Conservation (phyloP, 2,329 filamentous ascomycete species). For the Fusarium stilboides region DNA sequence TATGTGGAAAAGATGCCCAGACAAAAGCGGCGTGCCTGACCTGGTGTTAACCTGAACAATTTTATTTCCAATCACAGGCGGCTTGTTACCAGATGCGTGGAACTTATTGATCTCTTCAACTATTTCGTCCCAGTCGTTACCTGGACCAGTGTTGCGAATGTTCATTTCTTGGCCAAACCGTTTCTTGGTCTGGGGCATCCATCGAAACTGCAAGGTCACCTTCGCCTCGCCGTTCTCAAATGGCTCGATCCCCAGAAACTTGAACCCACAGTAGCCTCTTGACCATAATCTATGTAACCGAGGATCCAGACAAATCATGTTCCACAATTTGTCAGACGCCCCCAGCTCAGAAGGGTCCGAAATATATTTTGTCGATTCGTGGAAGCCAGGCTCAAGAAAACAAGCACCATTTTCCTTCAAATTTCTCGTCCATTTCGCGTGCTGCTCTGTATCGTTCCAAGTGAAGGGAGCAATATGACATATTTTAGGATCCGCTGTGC, state of each 20-base stretch:
- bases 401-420: accelerated
- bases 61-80: not conserved
- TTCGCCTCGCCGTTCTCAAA: not conserved
- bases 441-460: not conserved
- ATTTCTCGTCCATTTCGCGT: not conserved
- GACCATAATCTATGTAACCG: not conserved
- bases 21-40: not conserved
- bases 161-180: too few relatives aligned
- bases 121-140: not conserved
- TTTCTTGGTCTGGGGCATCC: conserved; percentile 15
- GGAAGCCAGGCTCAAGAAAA: accelerated
- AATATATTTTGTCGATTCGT: not conserved
- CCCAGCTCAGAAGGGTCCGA: not conserved
- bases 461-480: not conserved
- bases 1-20: conserved; percentile 1
- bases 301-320: conserved; percentile 6
- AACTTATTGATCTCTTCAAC: not conserved
- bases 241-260: not conserved
- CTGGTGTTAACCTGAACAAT: not conserved
- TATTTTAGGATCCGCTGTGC: not conserved
- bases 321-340: conserved; percentile 13
- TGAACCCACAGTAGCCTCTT: not conserved
- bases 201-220: conserved; percentile 13
- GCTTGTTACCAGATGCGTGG: not conserved
- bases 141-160: too few relatives aligned